phyloP scores from a whole-genome alignment of 345 rosid species.

The Laguncularia racemosa region DNA sequence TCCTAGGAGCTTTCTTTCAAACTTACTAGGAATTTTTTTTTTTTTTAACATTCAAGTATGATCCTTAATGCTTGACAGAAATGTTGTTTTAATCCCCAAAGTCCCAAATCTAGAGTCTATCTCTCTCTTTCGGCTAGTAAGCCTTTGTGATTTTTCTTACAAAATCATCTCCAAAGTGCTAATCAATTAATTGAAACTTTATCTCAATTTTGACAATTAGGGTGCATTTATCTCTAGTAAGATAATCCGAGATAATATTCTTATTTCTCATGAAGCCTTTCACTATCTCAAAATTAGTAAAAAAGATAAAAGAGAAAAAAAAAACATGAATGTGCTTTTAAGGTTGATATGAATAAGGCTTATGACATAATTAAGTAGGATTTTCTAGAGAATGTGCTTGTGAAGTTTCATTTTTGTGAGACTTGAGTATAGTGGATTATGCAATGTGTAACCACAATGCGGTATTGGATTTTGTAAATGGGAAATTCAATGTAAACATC shows the following conservation, averaged over 20 bases:
- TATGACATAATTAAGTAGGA: neutral
- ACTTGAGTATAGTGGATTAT: neutral
- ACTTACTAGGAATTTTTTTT: too few species aligned
- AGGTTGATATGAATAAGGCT: neutral
- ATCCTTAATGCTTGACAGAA: too few species aligned
- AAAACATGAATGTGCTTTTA: neutral
- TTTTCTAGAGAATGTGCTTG: neutral
- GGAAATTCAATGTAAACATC: neutral
- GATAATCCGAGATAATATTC: neutral
- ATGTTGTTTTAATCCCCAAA: too few species aligned
- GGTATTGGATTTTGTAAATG: neutral
- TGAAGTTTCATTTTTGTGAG: neutral
- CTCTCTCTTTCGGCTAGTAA: too few species aligned
- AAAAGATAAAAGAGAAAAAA: neutral
- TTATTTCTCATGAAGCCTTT: neutral
- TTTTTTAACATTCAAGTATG: too few species aligned
- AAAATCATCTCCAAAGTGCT: too few species aligned
- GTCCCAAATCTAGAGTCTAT: too few species aligned
- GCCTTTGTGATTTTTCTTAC: too few species aligned
- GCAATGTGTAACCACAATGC: neutral
- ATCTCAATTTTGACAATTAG: too few species aligned
- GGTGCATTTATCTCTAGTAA: neutral
- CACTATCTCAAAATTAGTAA: neutral
- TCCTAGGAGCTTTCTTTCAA: too few species aligned
- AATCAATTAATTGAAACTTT: too few species aligned